Evolutionary conservation across 208 protist genomes (phyloP).

Genomic region (Leptomonas seymouri): DNA sequence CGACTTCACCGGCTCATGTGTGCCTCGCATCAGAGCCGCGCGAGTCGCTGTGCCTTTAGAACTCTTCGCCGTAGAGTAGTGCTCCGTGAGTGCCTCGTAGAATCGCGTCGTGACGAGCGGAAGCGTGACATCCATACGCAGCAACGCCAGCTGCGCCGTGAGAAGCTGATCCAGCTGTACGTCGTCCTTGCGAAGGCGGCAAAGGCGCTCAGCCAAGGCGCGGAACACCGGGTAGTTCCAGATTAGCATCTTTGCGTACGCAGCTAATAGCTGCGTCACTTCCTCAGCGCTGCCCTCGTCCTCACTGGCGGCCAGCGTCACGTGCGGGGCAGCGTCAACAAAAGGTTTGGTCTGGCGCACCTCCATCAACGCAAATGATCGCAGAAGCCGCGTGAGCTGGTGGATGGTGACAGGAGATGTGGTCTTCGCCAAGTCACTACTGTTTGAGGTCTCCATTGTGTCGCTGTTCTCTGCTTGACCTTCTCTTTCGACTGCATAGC

Average conservation of each 20-base stretch:
- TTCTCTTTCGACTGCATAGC: no score
- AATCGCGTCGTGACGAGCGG: constrained; percentile 29
- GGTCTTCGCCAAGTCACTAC: neutral
- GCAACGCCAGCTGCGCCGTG: constrained; percentile 61
- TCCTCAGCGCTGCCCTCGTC: constrained; percentile 36
- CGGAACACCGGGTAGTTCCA: constrained; percentile 75
- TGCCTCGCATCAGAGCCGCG: neutral
- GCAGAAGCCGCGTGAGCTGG: constrained; percentile 52
- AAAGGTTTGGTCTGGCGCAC: constrained; percentile 54
- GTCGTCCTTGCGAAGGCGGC: constrained; percentile 15
- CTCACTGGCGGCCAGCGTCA: constrained; percentile 31
- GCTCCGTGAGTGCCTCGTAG: constrained; percentile 8
- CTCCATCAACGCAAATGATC: constrained; percentile 68
- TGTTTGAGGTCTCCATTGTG: neutral
- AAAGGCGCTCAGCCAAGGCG: constrained; percentile 52
- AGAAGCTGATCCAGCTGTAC: constrained; percentile 50
- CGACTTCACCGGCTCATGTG: constrained; percentile 6
- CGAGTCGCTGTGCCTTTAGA: neutral
- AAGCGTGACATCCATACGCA: constrained; percentile 72
- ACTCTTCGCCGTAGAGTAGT: neutral
- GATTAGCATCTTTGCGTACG: constrained; percentile 78
- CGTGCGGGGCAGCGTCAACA: constrained; percentile 52
- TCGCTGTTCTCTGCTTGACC: neutral
- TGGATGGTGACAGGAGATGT: constrained; percentile 31
- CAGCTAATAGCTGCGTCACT: constrained; percentile 48